phyloP scores from a whole-genome alignment of 352 stramenopile species.

The Globisporangium cylindrosporum region DNA sequence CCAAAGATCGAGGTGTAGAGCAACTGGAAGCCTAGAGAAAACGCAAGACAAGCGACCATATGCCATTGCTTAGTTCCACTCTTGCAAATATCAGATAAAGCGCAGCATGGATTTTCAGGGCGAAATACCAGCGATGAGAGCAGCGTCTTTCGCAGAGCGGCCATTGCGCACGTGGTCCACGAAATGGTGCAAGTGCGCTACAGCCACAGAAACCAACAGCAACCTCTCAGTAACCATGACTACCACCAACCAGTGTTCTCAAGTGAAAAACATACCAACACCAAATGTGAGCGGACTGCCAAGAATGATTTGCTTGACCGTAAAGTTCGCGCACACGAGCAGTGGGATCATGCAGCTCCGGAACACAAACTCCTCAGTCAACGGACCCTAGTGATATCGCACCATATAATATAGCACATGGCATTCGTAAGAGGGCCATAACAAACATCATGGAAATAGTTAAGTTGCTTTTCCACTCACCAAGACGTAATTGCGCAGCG shows the following conservation, averaged over 20 bases:
- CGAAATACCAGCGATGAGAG: conserved; percentile 71
- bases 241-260: background rate
- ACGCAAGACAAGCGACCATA: background rate
- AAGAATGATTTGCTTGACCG: conserved; percentile 79
- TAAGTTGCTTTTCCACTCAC: conserved; percentile 27
- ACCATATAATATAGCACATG: conserved; percentile 5
- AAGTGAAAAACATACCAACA: conserved; percentile 54
- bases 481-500: conserved; percentile 80
- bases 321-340: conserved; percentile 80
- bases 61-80: background rate
- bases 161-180: conserved; percentile 77
- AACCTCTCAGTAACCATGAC: background rate
- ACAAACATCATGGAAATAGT: background rate
- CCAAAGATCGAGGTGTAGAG: conserved; percentile 96
- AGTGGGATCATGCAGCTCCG: conserved; percentile 92
- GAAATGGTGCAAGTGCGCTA: conserved; percentile 86
- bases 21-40: conserved; percentile 86
- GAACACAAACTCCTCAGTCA: conserved; percentile 96
- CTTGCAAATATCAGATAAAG: too few relatives aligned
- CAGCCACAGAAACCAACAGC: conserved; percentile 18
- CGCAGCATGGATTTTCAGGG: too few relatives aligned
- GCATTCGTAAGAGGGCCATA: background rate
- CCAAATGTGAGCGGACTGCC: conserved; percentile 94
- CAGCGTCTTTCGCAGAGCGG: conserved; percentile 61
- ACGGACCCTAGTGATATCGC: conserved; percentile 61